Percentiles rank a stretch among this genome's conserved stretches.
These are phyloP conservation scores for Backusella mclennaniae DNA, from an alignment of 192 early-diverging fungal species.

Conservation along the genomic window DNA sequence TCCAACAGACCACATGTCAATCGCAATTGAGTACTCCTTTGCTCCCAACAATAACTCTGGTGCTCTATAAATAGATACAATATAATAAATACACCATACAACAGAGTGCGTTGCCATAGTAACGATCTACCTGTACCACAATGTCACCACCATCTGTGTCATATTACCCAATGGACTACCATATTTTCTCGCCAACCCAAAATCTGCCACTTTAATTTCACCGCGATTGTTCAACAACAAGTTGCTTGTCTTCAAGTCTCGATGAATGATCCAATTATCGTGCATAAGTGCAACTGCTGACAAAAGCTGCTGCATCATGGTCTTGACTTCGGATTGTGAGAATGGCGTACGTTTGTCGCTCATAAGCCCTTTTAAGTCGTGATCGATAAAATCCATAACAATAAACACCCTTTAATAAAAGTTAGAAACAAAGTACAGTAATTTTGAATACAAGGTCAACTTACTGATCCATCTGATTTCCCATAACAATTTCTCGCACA, in stretches of 20 bases:
- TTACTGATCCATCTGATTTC: conserved; percentile 59
- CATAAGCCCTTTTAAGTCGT: conserved; percentile 92
- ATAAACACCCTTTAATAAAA: conserved; percentile 77
- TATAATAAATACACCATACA: neutral
- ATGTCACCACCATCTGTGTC: conserved; percentile 66
- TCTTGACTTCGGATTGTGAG: conserved; percentile 82
- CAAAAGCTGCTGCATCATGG: conserved; percentile 69
- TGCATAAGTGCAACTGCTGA: conserved; percentile 62
- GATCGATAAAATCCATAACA: conserved; percentile 97
- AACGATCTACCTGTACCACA: conserved; percentile 62
- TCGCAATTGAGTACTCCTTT: conserved; percentile 61
- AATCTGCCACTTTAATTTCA: conserved; percentile 69
- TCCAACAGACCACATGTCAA: conserved; percentile 92
- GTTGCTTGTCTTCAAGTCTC: conserved; percentile 69
- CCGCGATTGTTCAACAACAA: conserved; percentile 58
- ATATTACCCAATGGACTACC: conserved; percentile 62
- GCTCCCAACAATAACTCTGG: conserved; percentile 62
- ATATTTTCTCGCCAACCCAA: conserved; percentile 64
- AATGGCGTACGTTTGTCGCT: conserved; percentile 79
- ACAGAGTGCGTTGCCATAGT: neutral
- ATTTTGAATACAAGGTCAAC: conserved; percentile 9
- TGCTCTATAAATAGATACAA: conserved; percentile 38
- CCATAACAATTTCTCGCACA: conserved; percentile 76
- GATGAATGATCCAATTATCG: conserved; percentile 68
- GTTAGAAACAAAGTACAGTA: neutral